Percentiles rank a stretch among this genome's conserved stretches.
phyloP scores from a whole-genome alignment of 2,329 filamentous ascomycete species.

The Fusarium musae region DNA sequence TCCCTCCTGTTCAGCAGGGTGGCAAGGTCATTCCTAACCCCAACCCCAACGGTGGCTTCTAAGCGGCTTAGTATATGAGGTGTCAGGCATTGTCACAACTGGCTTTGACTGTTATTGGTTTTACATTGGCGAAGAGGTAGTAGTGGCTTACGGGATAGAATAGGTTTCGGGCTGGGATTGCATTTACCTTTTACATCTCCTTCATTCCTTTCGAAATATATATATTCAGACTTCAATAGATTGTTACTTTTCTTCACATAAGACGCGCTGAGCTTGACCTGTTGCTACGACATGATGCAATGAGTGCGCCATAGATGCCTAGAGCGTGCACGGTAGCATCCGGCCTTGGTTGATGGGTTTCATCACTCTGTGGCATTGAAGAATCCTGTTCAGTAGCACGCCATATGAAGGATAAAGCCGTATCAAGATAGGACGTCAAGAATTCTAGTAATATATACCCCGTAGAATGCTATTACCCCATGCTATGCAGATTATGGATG shows the following conservation, averaged over 20 bases:
- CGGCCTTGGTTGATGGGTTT: too few species aligned
- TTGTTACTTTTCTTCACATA: neutral
- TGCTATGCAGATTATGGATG: neutral
- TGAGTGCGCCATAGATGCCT: fast-evolving
- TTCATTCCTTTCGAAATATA: conserved; percentile 10
- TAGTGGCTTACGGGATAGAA: too few species aligned
- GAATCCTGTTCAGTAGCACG: neutral
- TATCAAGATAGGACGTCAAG: neutral
- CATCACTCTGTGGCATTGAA: too few species aligned
- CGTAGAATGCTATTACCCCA: neutral
- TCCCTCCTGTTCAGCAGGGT: conserved; percentile 49
- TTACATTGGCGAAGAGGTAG: neutral
- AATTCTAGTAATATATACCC: neutral
- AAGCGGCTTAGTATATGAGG: neutral
- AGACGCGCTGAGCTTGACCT: neutral
- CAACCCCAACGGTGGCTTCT: conserved; percentile 54
- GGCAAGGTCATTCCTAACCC: conserved; percentile 55
- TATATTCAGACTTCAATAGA: conserved; percentile 5
- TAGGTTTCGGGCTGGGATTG: neutral
- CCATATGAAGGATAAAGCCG: too few species aligned
- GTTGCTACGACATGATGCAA: too few species aligned
- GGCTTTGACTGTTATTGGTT: neutral
- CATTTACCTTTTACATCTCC: neutral
- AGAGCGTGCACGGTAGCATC: neutral
- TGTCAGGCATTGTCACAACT: neutral